These are phyloP conservation scores for Thuja plicata DNA, from an alignment of 83 land plant genomes.

Conservation along the genomic window DNA sequence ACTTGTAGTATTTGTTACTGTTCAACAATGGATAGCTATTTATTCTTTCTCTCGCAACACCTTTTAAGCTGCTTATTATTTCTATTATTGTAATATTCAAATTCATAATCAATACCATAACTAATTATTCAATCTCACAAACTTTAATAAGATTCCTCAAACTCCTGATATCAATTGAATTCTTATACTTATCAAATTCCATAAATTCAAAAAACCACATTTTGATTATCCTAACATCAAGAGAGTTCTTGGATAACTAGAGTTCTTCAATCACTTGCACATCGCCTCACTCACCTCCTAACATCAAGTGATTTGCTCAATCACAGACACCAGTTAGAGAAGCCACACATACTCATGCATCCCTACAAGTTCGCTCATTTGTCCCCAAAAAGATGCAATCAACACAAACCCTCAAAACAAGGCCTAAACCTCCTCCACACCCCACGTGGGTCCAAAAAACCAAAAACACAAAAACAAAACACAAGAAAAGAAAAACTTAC, in stretches of 20 bases:
- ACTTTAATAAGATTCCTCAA: not conserved
- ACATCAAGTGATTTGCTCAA: not conserved
- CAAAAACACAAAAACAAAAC: conserved; percentile 3
- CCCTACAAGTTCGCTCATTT: not conserved
- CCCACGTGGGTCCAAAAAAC: conserved; percentile 10
- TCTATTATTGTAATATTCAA: too few relatives aligned
- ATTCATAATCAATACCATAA: too few relatives aligned
- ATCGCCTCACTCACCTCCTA: not conserved
- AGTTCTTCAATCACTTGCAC: not conserved
- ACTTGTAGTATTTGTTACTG: too few relatives aligned
- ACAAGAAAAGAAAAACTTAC: not conserved
- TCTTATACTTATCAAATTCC: not conserved
- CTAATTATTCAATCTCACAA: not conserved
- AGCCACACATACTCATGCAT: not conserved
- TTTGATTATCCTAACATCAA: not conserved
- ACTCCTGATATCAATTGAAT: not conserved
- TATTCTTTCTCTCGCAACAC: too few relatives aligned
- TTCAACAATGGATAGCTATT: too few relatives aligned
- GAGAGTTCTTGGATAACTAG: too few relatives aligned
- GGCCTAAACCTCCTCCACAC: not conserved
- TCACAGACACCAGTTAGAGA: not conserved
- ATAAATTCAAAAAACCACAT: too few relatives aligned
- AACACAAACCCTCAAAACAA: conserved; percentile 3
- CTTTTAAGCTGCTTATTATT: too few relatives aligned
- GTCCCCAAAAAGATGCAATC: not conserved